phyloP scores from a whole-genome alignment of 352 stramenopile genomes.

The Phytophthora fragariaefolia region DNA sequence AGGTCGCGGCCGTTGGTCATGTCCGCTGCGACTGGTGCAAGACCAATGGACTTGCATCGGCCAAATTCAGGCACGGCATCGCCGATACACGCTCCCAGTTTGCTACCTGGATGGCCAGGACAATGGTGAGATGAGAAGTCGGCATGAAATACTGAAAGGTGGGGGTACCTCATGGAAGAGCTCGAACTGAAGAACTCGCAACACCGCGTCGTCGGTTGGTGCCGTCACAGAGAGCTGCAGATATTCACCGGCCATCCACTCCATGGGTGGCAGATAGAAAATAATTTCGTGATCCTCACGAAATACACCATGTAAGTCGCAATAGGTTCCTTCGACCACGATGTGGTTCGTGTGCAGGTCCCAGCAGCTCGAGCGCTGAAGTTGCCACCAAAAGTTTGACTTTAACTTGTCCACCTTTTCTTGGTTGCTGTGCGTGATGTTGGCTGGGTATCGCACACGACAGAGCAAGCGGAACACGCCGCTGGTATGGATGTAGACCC shows the following conservation, averaged over 20 bases:
- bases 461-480: conserved; percentile 22
- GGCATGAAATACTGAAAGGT: neutral
- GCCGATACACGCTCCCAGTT: conserved; percentile 17
- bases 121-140: neutral
- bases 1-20: neutral
- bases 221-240: conserved; percentile 24
- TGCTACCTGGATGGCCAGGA: conserved; percentile 1
- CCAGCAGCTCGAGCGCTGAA: conserved; percentile 31
- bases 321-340: conserved; percentile 21
- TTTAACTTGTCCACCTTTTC: conserved; percentile 4
- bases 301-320: conserved; percentile 24
- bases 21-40: conserved; percentile 1
- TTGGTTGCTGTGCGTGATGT: neutral
- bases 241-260: conserved; percentile 39
- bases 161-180: conserved; percentile 27
- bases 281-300: conserved; percentile 20
- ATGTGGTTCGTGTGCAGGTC: conserved; percentile 10
- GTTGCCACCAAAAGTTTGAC: conserved; percentile 25
- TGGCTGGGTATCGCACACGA: conserved; percentile 12
- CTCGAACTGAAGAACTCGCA: conserved; percentile 19
- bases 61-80: conserved; percentile 15
- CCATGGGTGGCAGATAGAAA: conserved; percentile 30
- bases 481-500: conserved; percentile 32
- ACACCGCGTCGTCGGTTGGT: conserved; percentile 7
- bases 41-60: neutral